Conservation (phyloP, 2,329 filamentous ascomycete species). For the Zymoseptoria pseudotritici region DNA sequence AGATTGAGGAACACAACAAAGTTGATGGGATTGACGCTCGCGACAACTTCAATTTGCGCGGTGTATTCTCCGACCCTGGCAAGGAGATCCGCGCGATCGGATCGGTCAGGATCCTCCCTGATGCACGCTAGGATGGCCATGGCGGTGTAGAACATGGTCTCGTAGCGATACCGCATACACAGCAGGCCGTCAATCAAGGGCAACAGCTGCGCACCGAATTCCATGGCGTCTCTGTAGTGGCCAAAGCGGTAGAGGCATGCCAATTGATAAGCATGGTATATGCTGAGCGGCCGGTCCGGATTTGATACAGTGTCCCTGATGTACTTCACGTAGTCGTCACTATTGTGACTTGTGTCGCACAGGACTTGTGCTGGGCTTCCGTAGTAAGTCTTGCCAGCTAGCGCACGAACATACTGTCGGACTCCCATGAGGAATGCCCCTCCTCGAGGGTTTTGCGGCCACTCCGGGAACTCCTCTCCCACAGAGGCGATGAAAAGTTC, state of each 20-base stretch:
- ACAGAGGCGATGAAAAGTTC: constrained; percentile 64
- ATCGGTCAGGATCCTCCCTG: constrained; percentile 30
- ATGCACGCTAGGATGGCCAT: constrained; percentile 35
- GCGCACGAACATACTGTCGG: constrained; percentile 58
- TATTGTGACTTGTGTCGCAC: constrained; percentile 60
- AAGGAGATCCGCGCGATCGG: constrained; percentile 43
- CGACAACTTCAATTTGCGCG: constrained; percentile 57
- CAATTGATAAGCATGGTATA: constrained; percentile 56
- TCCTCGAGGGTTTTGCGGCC: constrained; percentile 63
- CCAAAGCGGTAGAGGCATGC: constrained; percentile 39
- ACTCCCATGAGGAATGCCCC: constrained; percentile 61
- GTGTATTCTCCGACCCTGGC: constrained; percentile 49
- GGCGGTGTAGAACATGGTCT: constrained; percentile 37
- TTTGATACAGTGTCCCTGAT: constrained; percentile 45
- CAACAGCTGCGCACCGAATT: constrained; percentile 36
- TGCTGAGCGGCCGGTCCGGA: constrained; percentile 55
- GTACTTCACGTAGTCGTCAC: constrained; percentile 47
- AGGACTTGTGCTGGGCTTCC: constrained; percentile 51
- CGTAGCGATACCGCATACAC: constrained; percentile 38
- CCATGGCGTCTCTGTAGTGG: constrained; percentile 35
- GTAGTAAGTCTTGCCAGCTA: constrained; percentile 64
- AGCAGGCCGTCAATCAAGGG: constrained; percentile 37
- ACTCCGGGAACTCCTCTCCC: constrained; percentile 66
- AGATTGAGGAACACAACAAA: constrained; percentile 63
- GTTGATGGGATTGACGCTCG: constrained; percentile 59